Evolutionary conservation across 73 alveolate species (phyloP).

Genomic region (Symbiodinium natans): DNA sequence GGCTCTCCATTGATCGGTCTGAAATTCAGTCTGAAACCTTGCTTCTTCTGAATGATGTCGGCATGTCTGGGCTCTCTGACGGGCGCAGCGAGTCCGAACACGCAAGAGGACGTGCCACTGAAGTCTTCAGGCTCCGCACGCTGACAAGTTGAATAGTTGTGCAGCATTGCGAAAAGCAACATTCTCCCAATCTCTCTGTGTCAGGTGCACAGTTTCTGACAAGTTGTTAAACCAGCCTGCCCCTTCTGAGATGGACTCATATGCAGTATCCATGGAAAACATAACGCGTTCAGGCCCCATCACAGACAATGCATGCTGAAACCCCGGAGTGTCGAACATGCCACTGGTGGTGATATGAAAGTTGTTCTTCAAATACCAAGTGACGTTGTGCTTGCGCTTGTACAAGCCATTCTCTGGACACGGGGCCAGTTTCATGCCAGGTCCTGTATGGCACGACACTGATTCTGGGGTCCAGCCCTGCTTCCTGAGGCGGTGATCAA

Average conservation of each 20-base stretch:
- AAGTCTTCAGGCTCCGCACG: neutral
- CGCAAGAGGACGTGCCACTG: too few relatives aligned
- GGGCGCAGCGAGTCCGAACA: too few relatives aligned
- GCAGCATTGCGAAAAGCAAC: conserved; percentile 21
- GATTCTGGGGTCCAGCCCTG: conserved; percentile 39
- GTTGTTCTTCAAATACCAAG: neutral
- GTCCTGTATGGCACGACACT: conserved; percentile 17
- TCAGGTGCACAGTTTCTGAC: neutral
- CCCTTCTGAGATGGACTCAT: neutral
- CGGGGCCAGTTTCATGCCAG: neutral
- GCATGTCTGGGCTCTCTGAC: too few relatives aligned
- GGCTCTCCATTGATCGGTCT: too few relatives aligned
- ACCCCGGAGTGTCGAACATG: conserved; percentile 28
- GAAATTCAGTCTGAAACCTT: too few relatives aligned
- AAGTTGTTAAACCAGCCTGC: conserved; percentile 1
- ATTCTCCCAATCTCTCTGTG: neutral
- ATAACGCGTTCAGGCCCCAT: neutral
- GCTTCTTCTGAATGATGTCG: too few relatives aligned
- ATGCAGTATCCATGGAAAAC: conserved; percentile 33
- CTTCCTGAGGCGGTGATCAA: conserved; percentile 26
- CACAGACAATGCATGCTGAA: conserved; percentile 7
- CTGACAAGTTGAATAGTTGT: neutral
- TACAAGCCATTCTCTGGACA: conserved; percentile 29
- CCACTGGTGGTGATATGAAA: conserved; percentile 11
- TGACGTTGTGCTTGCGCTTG: conserved; percentile 30